Evolutionary conservation across 1,139 yeast genomes (phyloP).

Genomic region (Suhomyces maxii): DNA sequence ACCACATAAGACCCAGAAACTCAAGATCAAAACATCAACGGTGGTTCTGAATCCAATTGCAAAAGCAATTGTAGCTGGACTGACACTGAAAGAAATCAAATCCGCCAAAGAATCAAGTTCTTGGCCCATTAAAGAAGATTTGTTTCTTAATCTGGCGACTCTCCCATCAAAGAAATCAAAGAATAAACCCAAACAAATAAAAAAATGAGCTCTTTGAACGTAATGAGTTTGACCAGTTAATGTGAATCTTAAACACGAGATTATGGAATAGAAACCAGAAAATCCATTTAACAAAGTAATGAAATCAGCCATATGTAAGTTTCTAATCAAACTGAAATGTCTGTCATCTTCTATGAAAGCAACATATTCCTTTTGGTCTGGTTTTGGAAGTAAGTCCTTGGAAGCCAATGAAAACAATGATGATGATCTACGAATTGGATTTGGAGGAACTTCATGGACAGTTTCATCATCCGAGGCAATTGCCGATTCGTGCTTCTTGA

Average conservation of each 20-base stretch:
- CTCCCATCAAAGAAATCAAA: conserved; percentile 97
- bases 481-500: conserved; percentile 35
- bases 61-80: conserved; percentile 91
- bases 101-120: conserved; percentile 96
- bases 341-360: conserved; percentile 78
- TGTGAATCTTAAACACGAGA: conserved; percentile 80
- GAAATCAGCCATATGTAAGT: conserved; percentile 92
- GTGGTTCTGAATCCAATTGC: conserved; percentile 87
- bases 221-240: conserved; percentile 66
- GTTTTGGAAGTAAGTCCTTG: conserved; percentile 41
- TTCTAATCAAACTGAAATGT: conserved; percentile 74
- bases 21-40: conserved; percentile 69
- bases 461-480: conserved; percentile 36
- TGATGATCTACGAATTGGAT: conserved; percentile 42
- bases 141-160: conserved; percentile 91
- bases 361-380: conserved; percentile 72
- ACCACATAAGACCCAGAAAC: conserved; percentile 91
- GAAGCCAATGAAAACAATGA: conserved; percentile 37
- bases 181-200: conserved; percentile 84
- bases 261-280: conserved; percentile 84
- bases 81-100: conserved; percentile 86
- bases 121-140: conserved; percentile 93
- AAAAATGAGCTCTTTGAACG: conserved; percentile 85
- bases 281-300: conserved; percentile 90
- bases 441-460: conserved; percentile 18